Conservation (phyloP, 2,329 filamentous ascomycete species). For the Pseudopithomyces chartarum region DNA sequence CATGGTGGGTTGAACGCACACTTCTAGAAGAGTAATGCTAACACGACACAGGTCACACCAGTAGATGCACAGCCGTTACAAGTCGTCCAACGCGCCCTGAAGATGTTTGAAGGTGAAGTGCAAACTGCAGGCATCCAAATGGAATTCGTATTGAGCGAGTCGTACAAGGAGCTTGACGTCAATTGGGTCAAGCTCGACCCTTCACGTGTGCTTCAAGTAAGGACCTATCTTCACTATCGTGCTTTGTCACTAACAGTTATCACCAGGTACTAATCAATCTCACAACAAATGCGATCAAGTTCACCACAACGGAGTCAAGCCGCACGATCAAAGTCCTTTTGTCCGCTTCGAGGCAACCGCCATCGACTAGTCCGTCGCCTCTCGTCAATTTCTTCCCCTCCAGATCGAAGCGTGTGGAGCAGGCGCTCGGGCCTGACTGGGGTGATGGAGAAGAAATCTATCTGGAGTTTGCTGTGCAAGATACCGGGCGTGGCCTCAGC, state of each 20-base stretch:
- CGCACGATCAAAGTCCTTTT: constrained; percentile 70
- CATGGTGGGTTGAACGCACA: constrained; percentile 47
- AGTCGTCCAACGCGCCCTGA: constrained; percentile 70
- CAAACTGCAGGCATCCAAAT: constrained; percentile 71
- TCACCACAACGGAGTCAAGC: constrained; percentile 68
- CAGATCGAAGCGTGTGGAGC: constrained; percentile 54
- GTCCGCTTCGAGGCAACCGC: constrained; percentile 64
- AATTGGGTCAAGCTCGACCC: constrained; percentile 77
- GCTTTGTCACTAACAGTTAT: constrained; percentile 5
- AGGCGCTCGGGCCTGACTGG: constrained; percentile 66
- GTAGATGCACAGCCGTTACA: constrained; percentile 70
- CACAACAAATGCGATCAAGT: constrained; percentile 81
- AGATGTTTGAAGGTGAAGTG: constrained; percentile 79
- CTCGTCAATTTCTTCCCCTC: constrained; percentile 67
- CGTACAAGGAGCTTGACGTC: constrained; percentile 62
- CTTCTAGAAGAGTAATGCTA: not conserved
- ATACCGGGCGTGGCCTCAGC: constrained; percentile 76
- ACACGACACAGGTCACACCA: constrained; percentile 59
- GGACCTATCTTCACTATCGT: not conserved
- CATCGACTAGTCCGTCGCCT: constrained; percentile 48
- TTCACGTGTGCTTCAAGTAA: constrained; percentile 69
- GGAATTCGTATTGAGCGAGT: constrained; percentile 65
- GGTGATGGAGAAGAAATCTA: constrained; percentile 68
- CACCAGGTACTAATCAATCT: constrained; percentile 73
- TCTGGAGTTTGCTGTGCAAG: constrained; percentile 74